phyloP scores from a whole-genome alignment of 116 monocot species.

The Cymodocea nodosa region DNA sequence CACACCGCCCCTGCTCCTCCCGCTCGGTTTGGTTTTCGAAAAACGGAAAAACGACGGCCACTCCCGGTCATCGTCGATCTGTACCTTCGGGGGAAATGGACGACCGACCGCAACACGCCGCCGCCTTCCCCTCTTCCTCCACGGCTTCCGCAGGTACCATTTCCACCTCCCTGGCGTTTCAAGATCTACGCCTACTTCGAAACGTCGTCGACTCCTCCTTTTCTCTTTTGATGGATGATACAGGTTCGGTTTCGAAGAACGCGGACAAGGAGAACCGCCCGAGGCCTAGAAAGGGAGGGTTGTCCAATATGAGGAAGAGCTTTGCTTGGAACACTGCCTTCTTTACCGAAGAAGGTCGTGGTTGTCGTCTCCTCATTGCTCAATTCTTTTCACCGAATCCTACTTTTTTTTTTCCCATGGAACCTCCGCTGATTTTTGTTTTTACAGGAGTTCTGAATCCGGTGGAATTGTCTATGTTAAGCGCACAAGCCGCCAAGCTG shows the following conservation, averaged over 20 bases:
- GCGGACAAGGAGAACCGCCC: constrained; percentile 4
- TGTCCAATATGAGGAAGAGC: constrained; percentile 60
- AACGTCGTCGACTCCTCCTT: too few relatives aligned
- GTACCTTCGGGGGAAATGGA: too few relatives aligned
- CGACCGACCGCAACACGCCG: too few relatives aligned
- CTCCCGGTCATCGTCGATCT: too few relatives aligned
- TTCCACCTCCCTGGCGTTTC: too few relatives aligned
- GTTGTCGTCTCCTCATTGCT: not conserved
- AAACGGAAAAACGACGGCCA: too few relatives aligned
- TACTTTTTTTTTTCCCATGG: not conserved
- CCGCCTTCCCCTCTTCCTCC: too few relatives aligned
- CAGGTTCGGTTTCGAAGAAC: not conserved
- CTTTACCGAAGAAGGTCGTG: constrained; percentile 73
- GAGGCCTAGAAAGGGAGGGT: constrained; percentile 25
- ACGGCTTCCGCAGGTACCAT: too few relatives aligned
- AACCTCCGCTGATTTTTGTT: not conserved
- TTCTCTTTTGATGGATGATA: not conserved
- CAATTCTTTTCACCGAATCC: not conserved
- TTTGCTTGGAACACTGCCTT: constrained; percentile 97
- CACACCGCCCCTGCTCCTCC: too few relatives aligned
- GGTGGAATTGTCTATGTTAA: constrained; percentile 44
- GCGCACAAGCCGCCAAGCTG: constrained; percentile 18
- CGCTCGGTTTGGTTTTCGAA: too few relatives aligned
- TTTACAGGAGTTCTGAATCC: constrained; percentile 68
- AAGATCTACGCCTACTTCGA: too few relatives aligned